A percentile compares a stretch with the other conserved stretches of the same genome.
Evolutionary conservation across 306 rosid genomes (phyloP).

Genomic region (Benincasa hispida): DNA sequence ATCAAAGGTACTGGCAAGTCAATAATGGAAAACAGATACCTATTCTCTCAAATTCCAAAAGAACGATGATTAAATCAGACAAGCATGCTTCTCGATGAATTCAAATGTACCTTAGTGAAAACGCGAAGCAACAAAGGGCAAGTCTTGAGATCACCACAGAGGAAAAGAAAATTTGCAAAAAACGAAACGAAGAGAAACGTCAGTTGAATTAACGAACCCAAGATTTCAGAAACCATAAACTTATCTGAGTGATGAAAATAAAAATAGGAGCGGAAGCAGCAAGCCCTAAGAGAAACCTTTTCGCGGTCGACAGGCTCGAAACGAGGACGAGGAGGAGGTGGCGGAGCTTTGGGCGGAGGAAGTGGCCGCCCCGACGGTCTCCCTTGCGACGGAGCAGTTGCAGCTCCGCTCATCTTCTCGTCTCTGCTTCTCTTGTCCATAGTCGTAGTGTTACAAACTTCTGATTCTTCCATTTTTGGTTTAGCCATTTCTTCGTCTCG

Average conservation of each 20-base stretch:
- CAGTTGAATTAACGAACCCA: not conserved
- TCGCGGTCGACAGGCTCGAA: conserved; percentile 39
- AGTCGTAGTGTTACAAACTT: not conserved
- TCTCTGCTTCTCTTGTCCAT: conserved; percentile 45
- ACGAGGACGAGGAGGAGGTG: conserved; percentile 24
- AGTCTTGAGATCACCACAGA: conserved; percentile 30
- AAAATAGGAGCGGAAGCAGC: not conserved
- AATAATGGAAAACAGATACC: not conserved
- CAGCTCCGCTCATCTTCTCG: conserved; percentile 21
- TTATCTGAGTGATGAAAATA: not conserved
- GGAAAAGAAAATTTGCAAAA: not conserved
- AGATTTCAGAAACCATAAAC: not conserved
- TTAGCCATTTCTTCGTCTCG: not conserved
- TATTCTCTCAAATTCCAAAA: not conserved
- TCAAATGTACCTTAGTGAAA: conserved; percentile 57
- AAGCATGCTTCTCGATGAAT: not conserved
- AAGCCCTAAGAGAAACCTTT: conserved; percentile 17
- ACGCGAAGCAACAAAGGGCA: conserved; percentile 92
- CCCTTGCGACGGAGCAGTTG: conserved; percentile 15
- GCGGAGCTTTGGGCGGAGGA: conserved; percentile 28
- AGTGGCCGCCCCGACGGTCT: conserved; percentile 16
- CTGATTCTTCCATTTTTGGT: not conserved
- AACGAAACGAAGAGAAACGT: not conserved
- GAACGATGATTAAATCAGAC: not conserved
- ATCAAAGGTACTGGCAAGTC: not conserved